These are phyloP conservation scores for Senna siamea DNA, from an alignment of 306 rosid species.

Conservation along the genomic window DNA sequence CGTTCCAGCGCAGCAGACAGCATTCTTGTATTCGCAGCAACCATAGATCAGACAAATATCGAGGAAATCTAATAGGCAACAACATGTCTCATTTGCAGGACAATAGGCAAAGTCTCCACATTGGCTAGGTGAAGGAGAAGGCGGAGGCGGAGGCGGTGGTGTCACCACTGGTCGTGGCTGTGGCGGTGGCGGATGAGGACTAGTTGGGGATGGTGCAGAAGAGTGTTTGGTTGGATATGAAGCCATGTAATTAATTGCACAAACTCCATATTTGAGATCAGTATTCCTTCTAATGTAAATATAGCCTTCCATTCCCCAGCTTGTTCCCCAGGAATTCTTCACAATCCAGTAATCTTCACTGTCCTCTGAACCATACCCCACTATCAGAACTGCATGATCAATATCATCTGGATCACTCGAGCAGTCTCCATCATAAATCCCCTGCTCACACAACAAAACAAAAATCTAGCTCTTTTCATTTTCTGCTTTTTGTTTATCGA, in stretches of 20 bases:
- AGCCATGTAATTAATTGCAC: constrained; percentile 76
- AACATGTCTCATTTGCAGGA: constrained; percentile 65
- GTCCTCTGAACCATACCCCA: constrained; percentile 76
- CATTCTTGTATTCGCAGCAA: constrained; percentile 72
- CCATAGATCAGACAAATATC: constrained; percentile 62
- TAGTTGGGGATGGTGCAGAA: constrained; percentile 61
- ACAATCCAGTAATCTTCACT: constrained; percentile 82
- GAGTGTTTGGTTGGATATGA: constrained; percentile 79
- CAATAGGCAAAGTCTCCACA: constrained; percentile 77
- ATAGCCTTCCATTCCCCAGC: constrained; percentile 77
- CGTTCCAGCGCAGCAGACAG: constrained; percentile 71
- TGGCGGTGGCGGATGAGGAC: constrained; percentile 52
- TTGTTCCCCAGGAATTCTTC: constrained; percentile 87
- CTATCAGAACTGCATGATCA: constrained; percentile 74
- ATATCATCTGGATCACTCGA: constrained; percentile 68
- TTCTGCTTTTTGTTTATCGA: background rate
- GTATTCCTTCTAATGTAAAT: constrained; percentile 68
- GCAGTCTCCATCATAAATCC: constrained; percentile 81
- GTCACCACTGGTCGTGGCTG: constrained; percentile 47
- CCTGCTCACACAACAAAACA: constrained; percentile 46
- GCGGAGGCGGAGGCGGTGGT: constrained; percentile 60
- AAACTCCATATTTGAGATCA: constrained; percentile 59
- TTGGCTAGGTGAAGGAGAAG: constrained; percentile 68
- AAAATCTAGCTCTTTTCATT: background rate
- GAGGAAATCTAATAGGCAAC: constrained; percentile 52